These are phyloP conservation scores for Cryptosporidium ubiquitum DNA, from an alignment of 169 alveolate species.

Conservation along the genomic window DNA sequence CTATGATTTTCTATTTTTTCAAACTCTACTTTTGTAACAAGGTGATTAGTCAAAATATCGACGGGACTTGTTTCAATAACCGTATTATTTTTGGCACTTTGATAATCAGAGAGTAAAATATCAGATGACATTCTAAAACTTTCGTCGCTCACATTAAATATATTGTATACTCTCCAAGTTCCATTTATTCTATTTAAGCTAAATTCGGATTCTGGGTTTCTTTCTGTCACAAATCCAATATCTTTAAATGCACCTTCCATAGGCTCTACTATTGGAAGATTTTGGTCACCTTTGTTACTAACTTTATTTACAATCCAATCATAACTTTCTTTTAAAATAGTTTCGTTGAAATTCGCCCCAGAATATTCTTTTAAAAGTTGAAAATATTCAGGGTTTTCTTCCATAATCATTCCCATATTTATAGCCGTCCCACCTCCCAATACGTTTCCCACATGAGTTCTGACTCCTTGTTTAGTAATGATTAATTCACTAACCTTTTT, in stretches of 20 bases:
- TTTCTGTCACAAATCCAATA: constrained; percentile 35
- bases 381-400: constrained; percentile 77
- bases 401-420: constrained; percentile 81
- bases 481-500: constrained; percentile 76
- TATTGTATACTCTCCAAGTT: constrained; percentile 63
- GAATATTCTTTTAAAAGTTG: constrained; percentile 47
- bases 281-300: constrained; percentile 61
- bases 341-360: constrained; percentile 69
- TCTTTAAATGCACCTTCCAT: constrained; percentile 50
- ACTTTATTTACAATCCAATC: constrained; percentile 47
- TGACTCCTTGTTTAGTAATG: constrained; percentile 78
- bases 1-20: not conserved
- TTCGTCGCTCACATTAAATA: constrained; percentile 50
- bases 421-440: constrained; percentile 82
- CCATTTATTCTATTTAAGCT: constrained; percentile 56
- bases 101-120: constrained; percentile 45
- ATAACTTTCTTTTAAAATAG: constrained; percentile 68
- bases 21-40: constrained; percentile 55
- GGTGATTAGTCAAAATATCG: constrained; percentile 35
- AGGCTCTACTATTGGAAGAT: constrained; percentile 68
- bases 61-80: constrained; percentile 59
- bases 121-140: constrained; percentile 69
- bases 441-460: constrained; percentile 78
- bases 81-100: constrained; percentile 25
- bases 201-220: constrained; percentile 49